phyloP scores from a whole-genome alignment of 495 filamentous ascomycete species.

The Neurospora africana region DNA sequence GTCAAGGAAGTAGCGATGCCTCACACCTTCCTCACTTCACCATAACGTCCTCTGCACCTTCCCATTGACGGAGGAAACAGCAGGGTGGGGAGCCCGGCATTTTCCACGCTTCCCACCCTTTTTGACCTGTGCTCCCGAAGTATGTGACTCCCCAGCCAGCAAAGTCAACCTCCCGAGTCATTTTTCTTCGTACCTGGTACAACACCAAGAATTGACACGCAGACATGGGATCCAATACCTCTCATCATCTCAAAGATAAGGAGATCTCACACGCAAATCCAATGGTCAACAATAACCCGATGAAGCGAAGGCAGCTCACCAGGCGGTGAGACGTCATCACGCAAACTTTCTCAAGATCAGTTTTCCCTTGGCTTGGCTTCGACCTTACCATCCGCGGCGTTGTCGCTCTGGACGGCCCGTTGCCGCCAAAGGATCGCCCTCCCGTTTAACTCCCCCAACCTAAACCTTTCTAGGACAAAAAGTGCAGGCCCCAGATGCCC shows the following conservation, averaged over 20 bases:
- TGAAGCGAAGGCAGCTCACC: not conserved
- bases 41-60: not conserved
- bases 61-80: not conserved
- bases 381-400: not conserved
- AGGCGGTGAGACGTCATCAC: not conserved
- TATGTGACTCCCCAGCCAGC: not conserved
- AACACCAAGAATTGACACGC: not conserved
- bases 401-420: not conserved
- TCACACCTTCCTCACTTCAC: not conserved
- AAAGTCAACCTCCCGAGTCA: not conserved
- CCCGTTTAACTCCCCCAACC: not conserved
- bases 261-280: not conserved
- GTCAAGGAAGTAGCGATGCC: not conserved
- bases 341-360: not conserved
- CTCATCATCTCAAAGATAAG: not conserved
- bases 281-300: not conserved
- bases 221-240: not conserved
- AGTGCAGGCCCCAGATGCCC: not conserved
- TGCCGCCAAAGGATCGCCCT: not conserved
- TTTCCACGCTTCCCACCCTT: not conserved
- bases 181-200: not conserved
- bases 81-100: not conserved
- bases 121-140: not conserved
- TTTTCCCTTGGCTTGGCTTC: not conserved
- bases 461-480: not conserved